Evolutionary conservation across 805 yeast species (phyloP), one percentile per base, ranked within the genome.

Genomic region (Myxozyma kluyveri): DNA sequence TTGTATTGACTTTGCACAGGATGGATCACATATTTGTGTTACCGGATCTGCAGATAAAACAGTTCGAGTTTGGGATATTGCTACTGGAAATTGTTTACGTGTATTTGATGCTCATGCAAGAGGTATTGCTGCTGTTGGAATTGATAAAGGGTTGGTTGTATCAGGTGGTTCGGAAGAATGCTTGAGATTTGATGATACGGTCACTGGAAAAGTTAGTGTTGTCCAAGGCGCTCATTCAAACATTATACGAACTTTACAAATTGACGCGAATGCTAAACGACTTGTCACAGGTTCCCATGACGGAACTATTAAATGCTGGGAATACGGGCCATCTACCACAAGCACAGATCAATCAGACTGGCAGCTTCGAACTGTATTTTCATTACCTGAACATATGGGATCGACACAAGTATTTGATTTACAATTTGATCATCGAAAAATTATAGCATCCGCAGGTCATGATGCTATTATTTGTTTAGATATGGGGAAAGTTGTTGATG

Each of bases 261-360:
- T 18, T 23, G n/a, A 22, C 41, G 9, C 33, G 3, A 9, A 23
- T 24, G 12, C 46, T 2, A 27, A 21, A 6, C 37, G 47, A 27
- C 45, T 49, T 3, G 44, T 52, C 6, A 36, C 54, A 9, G 56
- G 54, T 7, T 48, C 57, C 21, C 45, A 52, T 24, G 54, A 49
- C 36, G 54, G 53, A 31, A 47, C 45, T 19, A 37, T 49, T 14
- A 47, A 47, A 37, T 39, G 33, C 27, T 47, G 50, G 50, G 24
- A 10, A n/a, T 42, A 26, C 32, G n/a, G n/a, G n/a, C n/a, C n/a
- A n/a, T n/a, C n/a, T n/a, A n/a, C n/a, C n/a, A n/a, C n/a, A n/a
- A n/a, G n/a, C n/a, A n/a, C n/a, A n/a, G 19, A 7, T 3, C 26
- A 26, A 18, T n/a, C 31, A 9, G 4, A 4, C 19, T 45, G 43